phyloP scores from a whole-genome alignment of 331 rosid species.

The Quercus lobata region DNA sequence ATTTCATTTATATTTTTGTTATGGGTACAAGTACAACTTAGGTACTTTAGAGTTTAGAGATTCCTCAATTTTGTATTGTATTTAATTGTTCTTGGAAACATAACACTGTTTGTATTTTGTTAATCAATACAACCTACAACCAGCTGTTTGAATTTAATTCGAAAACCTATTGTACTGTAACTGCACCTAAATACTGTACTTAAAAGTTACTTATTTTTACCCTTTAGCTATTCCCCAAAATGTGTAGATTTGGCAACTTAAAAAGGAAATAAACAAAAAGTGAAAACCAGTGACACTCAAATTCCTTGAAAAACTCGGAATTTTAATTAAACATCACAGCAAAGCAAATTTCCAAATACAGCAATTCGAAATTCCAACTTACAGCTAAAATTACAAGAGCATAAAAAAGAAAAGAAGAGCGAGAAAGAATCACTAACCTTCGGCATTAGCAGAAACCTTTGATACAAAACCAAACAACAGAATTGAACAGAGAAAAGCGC shows the following conservation, averaged over 20 bases:
- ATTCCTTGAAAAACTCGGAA: slow-evolving; percentile 1
- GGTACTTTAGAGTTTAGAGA: too few species aligned
- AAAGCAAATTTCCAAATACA: not conserved
- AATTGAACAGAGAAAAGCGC: slow-evolving; percentile 40
- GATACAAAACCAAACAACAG: slow-evolving; percentile 40
- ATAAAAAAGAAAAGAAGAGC: not conserved
- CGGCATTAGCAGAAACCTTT: slow-evolving; percentile 47
- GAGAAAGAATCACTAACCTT: slow-evolving; percentile 41
- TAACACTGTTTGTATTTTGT: too few species aligned
- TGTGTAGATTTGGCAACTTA: not conserved
- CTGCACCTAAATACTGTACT: too few species aligned
- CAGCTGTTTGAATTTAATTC: too few species aligned
- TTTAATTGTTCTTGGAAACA: too few species aligned
- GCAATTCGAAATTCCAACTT: not conserved
- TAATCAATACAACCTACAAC: too few species aligned
- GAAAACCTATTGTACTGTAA: too few species aligned
- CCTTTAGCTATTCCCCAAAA: slow-evolving; percentile 4
- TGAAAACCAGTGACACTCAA: not conserved
- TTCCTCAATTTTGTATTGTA: too few species aligned
- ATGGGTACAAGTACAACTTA: too few species aligned
- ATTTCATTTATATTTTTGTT: not conserved
- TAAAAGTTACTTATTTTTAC: too few species aligned
- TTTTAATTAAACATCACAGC: not conserved
- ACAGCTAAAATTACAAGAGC: slow-evolving; percentile 5
- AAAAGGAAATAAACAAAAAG: not conserved